A percentile compares a stretch with the other conserved stretches of the same genome.
Conservation (phyloP, 179 eudicot species). For the Carnegiea gigantea region DNA sequence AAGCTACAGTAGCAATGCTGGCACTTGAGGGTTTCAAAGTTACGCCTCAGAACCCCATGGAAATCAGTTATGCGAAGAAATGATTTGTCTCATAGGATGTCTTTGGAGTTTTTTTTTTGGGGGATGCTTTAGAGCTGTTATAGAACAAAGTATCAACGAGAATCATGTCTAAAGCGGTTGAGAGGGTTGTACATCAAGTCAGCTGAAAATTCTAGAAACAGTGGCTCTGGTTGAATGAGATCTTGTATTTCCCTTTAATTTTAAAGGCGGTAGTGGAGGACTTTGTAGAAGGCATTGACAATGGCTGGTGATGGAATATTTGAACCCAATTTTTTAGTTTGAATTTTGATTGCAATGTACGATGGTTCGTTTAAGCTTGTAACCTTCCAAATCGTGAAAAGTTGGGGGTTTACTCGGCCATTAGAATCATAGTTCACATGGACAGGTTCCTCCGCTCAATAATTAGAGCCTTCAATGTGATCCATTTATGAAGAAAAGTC, state of each 20-base stretch:
- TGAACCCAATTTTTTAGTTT: neutral
- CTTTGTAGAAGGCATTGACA: neutral
- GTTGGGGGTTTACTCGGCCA: too few relatives aligned
- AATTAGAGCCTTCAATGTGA: neutral
- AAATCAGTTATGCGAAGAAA: constrained; percentile 80
- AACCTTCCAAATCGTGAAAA: neutral
- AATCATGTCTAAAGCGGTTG: neutral
- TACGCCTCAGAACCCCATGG: constrained; percentile 80
- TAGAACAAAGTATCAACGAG: neutral
- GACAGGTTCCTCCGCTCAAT: neutral
- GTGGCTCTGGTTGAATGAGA: neutral
- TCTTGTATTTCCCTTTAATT: neutral
- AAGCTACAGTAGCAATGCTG: constrained; percentile 83
- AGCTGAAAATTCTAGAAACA: constrained; percentile 13
- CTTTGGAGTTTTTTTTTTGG: neutral
- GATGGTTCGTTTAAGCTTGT: neutral
- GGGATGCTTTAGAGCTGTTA: neutral
- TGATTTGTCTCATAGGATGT: constrained; percentile 23
- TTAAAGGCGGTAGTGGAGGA: neutral
- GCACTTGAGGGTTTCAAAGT: constrained; percentile 92
- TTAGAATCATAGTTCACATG: neutral
- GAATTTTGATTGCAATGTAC: neutral
- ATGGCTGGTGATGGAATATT: neutral
- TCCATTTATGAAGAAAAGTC: neutral
- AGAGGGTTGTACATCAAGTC: constrained; percentile 13